phyloP scores from a whole-genome alignment of 2,329 filamentous ascomycete species.

The Epichloe coenophiala region DNA sequence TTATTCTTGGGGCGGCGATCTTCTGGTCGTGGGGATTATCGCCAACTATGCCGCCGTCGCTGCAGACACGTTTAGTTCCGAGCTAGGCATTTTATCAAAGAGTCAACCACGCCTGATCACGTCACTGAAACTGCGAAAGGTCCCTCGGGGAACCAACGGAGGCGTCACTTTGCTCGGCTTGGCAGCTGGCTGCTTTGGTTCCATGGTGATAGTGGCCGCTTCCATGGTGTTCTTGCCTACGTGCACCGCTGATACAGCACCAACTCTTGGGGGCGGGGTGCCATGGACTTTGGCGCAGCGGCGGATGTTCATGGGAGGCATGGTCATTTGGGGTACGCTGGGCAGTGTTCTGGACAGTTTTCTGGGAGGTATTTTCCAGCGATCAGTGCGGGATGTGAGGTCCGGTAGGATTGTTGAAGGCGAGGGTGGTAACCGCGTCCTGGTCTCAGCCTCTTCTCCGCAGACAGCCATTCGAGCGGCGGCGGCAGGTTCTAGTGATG shows the following conservation, averaged over 20 bases:
- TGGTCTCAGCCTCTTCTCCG: constrained; percentile 26
- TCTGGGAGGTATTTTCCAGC: constrained; percentile 72
- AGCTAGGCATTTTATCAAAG: constrained; percentile 79
- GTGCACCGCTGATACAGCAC: constrained; percentile 34
- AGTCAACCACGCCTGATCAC: constrained; percentile 74
- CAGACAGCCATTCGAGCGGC: not conserved
- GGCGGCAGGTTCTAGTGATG: constrained; percentile 7
- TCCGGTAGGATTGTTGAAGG: constrained; percentile 85
- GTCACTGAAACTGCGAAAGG: constrained; percentile 57
- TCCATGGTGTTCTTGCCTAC: constrained; percentile 57
- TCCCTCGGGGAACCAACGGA: constrained; percentile 86
- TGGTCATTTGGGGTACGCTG: constrained; percentile 60
- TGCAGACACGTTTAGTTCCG: constrained; percentile 88
- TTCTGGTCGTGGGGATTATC: constrained; percentile 52
- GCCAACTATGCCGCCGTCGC: constrained; percentile 84
- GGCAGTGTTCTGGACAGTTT: constrained; percentile 82
- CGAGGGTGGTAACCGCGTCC: constrained; percentile 51
- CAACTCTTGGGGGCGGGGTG: constrained; percentile 26
- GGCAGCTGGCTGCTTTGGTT: constrained; percentile 58
- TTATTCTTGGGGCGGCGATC: constrained; percentile 47
- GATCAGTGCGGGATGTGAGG: constrained; percentile 70
- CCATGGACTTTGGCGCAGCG: constrained; percentile 37
- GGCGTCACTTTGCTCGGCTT: constrained; percentile 71
- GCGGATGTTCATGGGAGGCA: constrained; percentile 33
- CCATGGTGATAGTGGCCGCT: constrained; percentile 53